Percentiles rank a stretch among this genome's conserved stretches.
phyloP scores from a whole-genome alignment of 306 rosid genomes.

The Lupinus albus region DNA sequence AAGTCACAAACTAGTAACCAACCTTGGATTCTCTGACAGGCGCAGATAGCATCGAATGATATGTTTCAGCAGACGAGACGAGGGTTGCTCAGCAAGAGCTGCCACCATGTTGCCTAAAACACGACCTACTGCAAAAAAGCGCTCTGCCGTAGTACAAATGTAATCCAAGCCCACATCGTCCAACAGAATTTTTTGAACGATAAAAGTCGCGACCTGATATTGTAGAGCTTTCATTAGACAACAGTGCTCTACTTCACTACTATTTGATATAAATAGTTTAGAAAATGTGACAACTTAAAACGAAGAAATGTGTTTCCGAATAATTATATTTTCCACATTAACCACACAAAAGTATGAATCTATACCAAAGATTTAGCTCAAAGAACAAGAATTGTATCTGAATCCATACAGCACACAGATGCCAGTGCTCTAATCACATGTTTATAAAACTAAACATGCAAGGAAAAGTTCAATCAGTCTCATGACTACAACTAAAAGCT shows the following conservation, averaged over 20 bases:
- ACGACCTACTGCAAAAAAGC: constrained; percentile 92
- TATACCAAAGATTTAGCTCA: background rate
- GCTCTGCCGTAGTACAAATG: constrained; percentile 90
- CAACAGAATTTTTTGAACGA: constrained; percentile 84
- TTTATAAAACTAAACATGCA: constrained; percentile 14
- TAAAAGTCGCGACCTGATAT: constrained; percentile 84
- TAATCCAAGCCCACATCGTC: constrained; percentile 95
- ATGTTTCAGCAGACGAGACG: constrained; percentile 88
- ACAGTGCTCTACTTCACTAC: constrained; percentile 26
- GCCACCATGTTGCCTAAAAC: constrained; percentile 85
- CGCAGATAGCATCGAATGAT: constrained; percentile 94
- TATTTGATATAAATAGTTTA: background rate
- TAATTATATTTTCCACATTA: constrained; percentile 1
- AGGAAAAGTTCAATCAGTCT: constrained; percentile 16
- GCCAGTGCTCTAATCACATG: constrained; percentile 13
- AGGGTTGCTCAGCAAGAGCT: constrained; percentile 89
- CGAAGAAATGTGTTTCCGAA: constrained; percentile 5
- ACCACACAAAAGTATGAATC: background rate
- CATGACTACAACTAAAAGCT: constrained; percentile 18
- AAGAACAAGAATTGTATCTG: constrained; percentile 10
- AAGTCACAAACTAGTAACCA: constrained; percentile 40
- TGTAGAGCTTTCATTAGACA: constrained; percentile 42
- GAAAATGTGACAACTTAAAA: constrained; percentile 22
- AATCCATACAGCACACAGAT: constrained; percentile 4
- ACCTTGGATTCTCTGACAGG: constrained; percentile 87